Conservation (phyloP, 2,329 filamentous ascomycete genomes). For the Ascochyta clinopodiicola region DNA sequence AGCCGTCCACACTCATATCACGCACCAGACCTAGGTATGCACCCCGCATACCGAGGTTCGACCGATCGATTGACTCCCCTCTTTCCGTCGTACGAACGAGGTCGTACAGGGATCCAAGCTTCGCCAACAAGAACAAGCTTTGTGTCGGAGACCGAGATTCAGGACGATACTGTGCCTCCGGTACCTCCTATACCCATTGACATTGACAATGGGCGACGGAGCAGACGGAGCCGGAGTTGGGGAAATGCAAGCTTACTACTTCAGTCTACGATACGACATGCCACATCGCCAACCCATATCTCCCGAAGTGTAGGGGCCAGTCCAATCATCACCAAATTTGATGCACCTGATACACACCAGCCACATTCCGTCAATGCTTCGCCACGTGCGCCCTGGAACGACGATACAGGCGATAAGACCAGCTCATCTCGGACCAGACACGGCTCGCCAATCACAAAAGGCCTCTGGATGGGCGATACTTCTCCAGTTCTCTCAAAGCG, state of each 20-base stretch:
- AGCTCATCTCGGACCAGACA: neutral
- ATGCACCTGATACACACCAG: neutral
- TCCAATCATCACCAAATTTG: constrained; percentile 13
- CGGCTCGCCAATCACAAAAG: constrained; percentile 5
- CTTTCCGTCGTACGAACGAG: constrained; percentile 5
- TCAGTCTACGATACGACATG: constrained; percentile 38
- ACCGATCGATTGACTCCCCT: constrained; percentile 17
- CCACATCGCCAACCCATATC: constrained; percentile 24
- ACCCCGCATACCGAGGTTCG: constrained; percentile 19
- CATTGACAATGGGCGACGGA: constrained; percentile 17
- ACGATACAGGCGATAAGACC: neutral
- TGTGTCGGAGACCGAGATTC: constrained; percentile 16
- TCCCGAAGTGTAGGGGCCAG: constrained; percentile 14
- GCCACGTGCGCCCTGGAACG: neutral
- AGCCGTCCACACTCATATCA: constrained; percentile 37
- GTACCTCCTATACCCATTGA: constrained; percentile 38
- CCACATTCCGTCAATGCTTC: neutral
- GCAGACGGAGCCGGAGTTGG: constrained; percentile 17
- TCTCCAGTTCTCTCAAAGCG: constrained; percentile 4
- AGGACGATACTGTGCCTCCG: constrained; percentile 33
- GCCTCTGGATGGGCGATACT: constrained; percentile 13
- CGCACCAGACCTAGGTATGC: constrained; percentile 39
- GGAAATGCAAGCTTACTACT: constrained; percentile 32
- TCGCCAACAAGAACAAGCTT: constrained; percentile 35
- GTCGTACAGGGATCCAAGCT: constrained; percentile 32